Base-by-base conservation (phyloP, 257 asterid genomes). In the Galeopsis tetrahit region DNA sequence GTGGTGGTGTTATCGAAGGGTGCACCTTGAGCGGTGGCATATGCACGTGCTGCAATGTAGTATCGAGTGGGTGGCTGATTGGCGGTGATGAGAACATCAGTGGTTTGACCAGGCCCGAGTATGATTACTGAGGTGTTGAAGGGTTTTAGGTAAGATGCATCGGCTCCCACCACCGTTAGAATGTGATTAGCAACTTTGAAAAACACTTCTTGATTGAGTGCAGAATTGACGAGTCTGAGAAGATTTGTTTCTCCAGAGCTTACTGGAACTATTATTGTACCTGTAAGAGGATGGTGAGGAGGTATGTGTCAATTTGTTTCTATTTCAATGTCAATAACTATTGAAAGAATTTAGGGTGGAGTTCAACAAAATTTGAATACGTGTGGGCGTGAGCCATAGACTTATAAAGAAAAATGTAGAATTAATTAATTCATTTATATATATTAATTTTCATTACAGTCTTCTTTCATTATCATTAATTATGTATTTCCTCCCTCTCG, bases 101-200 rank as follows among this genome's bases (percentile, higher is more conserved):
- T 94, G 15, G 98, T 94, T 61, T 94, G 93, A 14, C 98, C 97
- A 0, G 98, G 98, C 3, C 98, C 98, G 21, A 94, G 85, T 97
- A 94, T 89, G 77, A 94, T 66, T 58, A 88, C 89, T 1, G 91
- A 78, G 74, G 99, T 89, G 69, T 86, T 88, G 82, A 91, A 91
- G 73, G 99, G 97, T 74, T 87, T 94, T 7, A 85, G 75, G 56
- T 91, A 91, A 0, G 88, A 84, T 66, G 95, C 97, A 33, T 94
- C 97, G 3, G 97, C 97, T 43, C 88, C 97, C 0, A 94, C 97
- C n/a, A 94, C 97, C 0, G 92, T 91, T 6, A 94, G 77, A 73
- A 77, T 86, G 83, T 94, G 99, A 71, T 85, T 89, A 4, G 98
- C 96, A 0, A 93, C 87, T 40, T 80, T 59, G 85, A 93, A 88